phyloP scores from a whole-genome alignment of 2,329 filamentous ascomycete species.

The Pleurostoma richardsiae region DNA sequence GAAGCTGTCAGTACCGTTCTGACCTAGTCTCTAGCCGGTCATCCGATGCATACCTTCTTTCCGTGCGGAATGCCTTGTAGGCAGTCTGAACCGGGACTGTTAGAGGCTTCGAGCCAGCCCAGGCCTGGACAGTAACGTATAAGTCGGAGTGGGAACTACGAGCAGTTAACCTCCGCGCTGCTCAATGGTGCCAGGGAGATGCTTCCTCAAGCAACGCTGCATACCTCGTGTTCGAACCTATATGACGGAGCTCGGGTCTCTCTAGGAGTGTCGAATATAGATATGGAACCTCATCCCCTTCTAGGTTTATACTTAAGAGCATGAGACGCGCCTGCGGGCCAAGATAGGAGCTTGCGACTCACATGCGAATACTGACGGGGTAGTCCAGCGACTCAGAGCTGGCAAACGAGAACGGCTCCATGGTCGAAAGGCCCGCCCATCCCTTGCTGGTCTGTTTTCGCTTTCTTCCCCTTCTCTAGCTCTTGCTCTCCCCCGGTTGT shows the following conservation, averaged over 20 bases:
- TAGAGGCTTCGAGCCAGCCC: slow-evolving; percentile 91
- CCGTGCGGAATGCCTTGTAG: slow-evolving; percentile 83
- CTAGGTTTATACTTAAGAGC: slow-evolving; percentile 60
- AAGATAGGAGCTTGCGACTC: slow-evolving; percentile 16
- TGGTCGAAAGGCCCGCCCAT: slow-evolving; percentile 27
- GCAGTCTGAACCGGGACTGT: slow-evolving; percentile 89
- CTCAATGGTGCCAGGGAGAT: slow-evolving; percentile 1
- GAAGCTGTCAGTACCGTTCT: slow-evolving; percentile 2
- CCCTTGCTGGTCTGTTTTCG: not conserved
- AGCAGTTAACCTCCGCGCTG: slow-evolving; percentile 15
- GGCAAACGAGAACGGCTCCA: slow-evolving; percentile 96
- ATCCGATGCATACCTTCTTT: slow-evolving; percentile 44
- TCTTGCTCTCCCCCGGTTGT: no score
- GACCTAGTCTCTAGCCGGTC: no score
- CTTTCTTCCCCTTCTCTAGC: no score
- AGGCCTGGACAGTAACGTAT: slow-evolving; percentile 88
- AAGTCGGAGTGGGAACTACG: slow-evolving; percentile 76
- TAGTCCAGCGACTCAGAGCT: slow-evolving; percentile 80
- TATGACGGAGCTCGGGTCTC: slow-evolving; percentile 74
- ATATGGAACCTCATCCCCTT: slow-evolving; percentile 71
- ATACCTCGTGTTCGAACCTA: slow-evolving; percentile 78
- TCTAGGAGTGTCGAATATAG: slow-evolving; percentile 74
- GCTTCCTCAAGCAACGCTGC: slow-evolving; percentile 2
- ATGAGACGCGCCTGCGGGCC: not conserved
- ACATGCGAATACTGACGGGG: slow-evolving; percentile 64